Evolutionary conservation across 495 filamentous ascomycete genomes (phyloP), one percentile per base, ranked within the genome.

Genomic region (Sabuloglossum arenarium): DNA sequence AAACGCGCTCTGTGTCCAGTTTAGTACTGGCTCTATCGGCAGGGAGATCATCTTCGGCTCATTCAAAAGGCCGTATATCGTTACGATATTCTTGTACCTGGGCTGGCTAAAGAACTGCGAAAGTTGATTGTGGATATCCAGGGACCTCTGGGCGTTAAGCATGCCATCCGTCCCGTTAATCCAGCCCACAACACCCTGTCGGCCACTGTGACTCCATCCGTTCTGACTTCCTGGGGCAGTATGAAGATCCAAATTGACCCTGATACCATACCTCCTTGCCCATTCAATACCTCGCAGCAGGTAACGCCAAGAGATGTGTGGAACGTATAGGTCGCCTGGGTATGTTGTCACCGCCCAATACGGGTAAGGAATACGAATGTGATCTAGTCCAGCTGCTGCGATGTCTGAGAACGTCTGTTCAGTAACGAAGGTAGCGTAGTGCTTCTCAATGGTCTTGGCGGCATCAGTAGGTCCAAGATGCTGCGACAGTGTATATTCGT

Each of bases 301-400:
- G 66, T 99, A 99, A 14, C 93, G 77, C 91, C 91, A 99, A 0
- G 84, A 79, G 29, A 84, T 86, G 58, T 88, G 80, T 30, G 83
- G 76, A 24, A 99, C 76, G 64, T 93, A 99, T 0, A 88, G 85
- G 63, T 99, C 91, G 19, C 75, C 84, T 31, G 84, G 80, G 64
- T 93, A 94, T 0, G 83, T 86, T 47, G 76, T 79, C 1, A 97
- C 80, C 0, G 88, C 87, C 93, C 93, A 99, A 73, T 99, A 99
- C 1, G 84, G 84, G 66, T 84, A 97, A 1, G 82, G 88, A 34
- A 99, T 94, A 51, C 93, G 84, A 10, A 99, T 84, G 66, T 99
- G 91, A 66, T 99, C 93, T 12, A 99, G 79, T 0, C 91, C 93
- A 1, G 93, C 93, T 25, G 80, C 81, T 31, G 75, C 75, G 58